These are phyloP conservation scores for Penicillium herquei DNA, from an alignment of 495 filamentous ascomycete genomes.

Conservation along the genomic window DNA sequence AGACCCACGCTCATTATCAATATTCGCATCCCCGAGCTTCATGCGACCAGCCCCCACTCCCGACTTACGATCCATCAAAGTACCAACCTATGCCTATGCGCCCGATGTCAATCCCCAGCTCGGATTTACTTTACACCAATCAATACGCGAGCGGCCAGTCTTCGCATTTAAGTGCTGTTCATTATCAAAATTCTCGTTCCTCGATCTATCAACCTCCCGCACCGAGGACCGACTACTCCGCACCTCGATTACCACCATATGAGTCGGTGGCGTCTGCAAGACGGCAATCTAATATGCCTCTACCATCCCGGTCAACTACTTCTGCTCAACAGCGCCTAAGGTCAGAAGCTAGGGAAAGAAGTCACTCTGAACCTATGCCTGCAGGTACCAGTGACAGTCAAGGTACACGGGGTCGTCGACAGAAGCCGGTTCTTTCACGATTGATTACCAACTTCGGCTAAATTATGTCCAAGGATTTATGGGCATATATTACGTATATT, in stretches of 20 bases:
- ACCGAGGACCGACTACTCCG: not conserved
- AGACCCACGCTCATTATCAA: constrained; percentile 8
- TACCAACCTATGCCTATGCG: constrained; percentile 26
- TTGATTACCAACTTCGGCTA: constrained; percentile 41
- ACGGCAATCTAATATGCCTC: constrained; percentile 16
- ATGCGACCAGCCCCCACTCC: constrained; percentile 22
- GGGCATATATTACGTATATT: not conserved
- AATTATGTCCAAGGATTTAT: constrained; percentile 1
- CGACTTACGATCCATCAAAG: constrained; percentile 34
- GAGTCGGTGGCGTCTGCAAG: constrained; percentile 3
- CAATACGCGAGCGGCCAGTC: constrained; percentile 12
- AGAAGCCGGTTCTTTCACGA: constrained; percentile 40
- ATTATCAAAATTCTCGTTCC: constrained; percentile 20
- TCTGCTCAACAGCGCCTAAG: constrained; percentile 5
- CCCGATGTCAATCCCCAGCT: constrained; percentile 11
- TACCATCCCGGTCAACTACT: not conserved
- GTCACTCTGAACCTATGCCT: constrained; percentile 23
- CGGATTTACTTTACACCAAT: constrained; percentile 11
- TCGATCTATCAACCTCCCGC: constrained; percentile 15
- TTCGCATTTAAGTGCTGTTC: constrained; percentile 24
- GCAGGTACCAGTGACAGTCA: constrained; percentile 3
- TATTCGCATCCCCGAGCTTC: constrained; percentile 18
- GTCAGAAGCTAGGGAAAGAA: constrained; percentile 21
- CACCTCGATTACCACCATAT: constrained; percentile 3
- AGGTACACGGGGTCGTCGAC: constrained; percentile 17